Evolutionary conservation across 352 stramenopile genomes (phyloP), one percentile per base, ranked within the genome.

Genomic region (Phytophthora crassamura): DNA sequence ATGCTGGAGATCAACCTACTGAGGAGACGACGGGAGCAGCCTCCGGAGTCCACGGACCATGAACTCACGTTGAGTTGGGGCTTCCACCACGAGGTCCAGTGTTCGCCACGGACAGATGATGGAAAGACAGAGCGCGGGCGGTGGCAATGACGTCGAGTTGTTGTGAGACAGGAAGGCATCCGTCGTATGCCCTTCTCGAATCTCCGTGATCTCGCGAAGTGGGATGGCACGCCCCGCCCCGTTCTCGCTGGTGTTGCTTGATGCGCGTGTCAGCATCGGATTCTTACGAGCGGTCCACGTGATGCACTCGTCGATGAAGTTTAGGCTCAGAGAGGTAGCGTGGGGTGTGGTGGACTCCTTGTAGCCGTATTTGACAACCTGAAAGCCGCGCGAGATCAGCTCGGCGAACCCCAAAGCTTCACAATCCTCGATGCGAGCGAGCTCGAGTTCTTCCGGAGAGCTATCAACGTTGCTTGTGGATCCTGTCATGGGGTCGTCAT

Each of bases 351-450:
- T 86, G 15, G 69, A 74, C 30, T 77, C 64, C 28, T 76, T 74
- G 38, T 75, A 74, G 48, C 78, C 72, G 49, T 81, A 86, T 56
- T 91, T 94, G 28, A 82, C 75, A 25, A 89, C 64, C 30, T 90
- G 78, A 1, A 94, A 71, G 5, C 84, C 86, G 25, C 81, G 77
- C 20, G 58, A 71, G 0, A 94, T 64, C 45, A 94, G 51, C 45
- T 94, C 86, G 2, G 68, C 69, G 52, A 94, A 89, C n/a, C 84
- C 86, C 53, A 80, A 73, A 3, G 50, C 58, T 43, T 82, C 72
- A 30, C 84, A 92, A 34, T 93, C 83, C 10, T 76, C 57, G 6
- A 84, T 53, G 7, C 82, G 78, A 34, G 65, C 39, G n/a, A 49
- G 39, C 33, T 72, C 60, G 8, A 68, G 60, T 0, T 59, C 42